These are phyloP conservation scores for Phaeosphaeria sp. DNA, from an alignment of 2,329 filamentous ascomycete genomes.

Conservation along the genomic window DNA sequence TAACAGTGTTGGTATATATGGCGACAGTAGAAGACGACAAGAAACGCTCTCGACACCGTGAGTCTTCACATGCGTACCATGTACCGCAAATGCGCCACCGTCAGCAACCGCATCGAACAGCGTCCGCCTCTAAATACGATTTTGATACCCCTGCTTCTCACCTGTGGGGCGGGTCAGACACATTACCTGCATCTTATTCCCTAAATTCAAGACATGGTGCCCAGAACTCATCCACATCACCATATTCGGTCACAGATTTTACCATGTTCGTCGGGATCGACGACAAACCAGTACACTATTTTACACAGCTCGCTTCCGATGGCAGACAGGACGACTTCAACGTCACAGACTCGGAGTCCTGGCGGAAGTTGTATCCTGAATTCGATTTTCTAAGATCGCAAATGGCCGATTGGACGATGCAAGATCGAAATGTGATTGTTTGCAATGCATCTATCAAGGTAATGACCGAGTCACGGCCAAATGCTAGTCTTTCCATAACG, in stretches of 20 bases:
- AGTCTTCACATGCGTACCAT: conserved; percentile 26
- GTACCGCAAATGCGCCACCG: conserved; percentile 29
- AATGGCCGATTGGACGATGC: conserved; percentile 27
- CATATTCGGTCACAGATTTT: conserved; percentile 42
- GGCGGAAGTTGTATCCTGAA: conserved; percentile 43
- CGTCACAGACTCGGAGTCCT: conserved; percentile 38
- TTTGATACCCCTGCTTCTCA: conserved; percentile 18
- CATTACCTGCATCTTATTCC: conserved; percentile 22
- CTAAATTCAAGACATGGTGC: conserved; percentile 12
- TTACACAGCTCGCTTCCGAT: conserved; percentile 42
- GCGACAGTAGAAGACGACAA: conserved; percentile 44
- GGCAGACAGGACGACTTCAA: conserved; percentile 39
- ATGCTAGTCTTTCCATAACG: conserved; percentile 39
- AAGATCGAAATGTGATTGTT: conserved; percentile 45
- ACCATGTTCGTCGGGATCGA: conserved; percentile 51
- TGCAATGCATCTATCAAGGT: conserved; percentile 52
- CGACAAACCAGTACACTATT: conserved; percentile 46
- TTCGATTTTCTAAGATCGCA: conserved; percentile 31
- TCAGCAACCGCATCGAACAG: conserved; percentile 24
- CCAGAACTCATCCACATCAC: conserved; percentile 14
- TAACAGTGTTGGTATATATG: conserved; percentile 50
- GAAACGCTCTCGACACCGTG: conserved; percentile 25
- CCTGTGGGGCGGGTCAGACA: conserved; percentile 22
- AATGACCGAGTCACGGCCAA: conserved; percentile 46
- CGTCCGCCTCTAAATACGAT: conserved; percentile 30